phyloP scores from a whole-genome alignment of 768 basidiomycete species.

The Russula brevipes region DNA sequence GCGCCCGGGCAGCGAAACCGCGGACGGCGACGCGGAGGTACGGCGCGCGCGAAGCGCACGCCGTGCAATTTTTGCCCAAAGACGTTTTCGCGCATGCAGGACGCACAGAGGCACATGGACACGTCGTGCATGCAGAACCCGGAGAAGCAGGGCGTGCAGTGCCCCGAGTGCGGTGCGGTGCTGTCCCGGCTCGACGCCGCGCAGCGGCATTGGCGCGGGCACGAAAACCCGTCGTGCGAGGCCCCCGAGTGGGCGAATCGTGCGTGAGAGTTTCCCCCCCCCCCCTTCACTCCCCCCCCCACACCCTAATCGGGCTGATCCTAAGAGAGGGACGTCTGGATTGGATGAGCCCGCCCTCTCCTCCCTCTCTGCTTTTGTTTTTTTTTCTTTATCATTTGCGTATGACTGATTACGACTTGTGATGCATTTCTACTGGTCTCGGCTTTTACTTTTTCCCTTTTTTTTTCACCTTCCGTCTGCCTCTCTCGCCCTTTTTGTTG shows the following conservation, averaged over 20 bases:
- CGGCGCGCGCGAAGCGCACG: not conserved
- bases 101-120: slow-evolving; percentile 7
- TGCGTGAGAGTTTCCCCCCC: not conserved
- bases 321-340: too few species aligned
- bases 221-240: slow-evolving; percentile 10
- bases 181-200: slow-evolving; percentile 19
- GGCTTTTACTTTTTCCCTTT: not conserved
- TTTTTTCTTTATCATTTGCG: not conserved
- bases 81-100: slow-evolving; percentile 17
- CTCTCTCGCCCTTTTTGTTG: not conserved
- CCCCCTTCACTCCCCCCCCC: too few species aligned
- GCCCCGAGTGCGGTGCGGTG: slow-evolving; percentile 12
- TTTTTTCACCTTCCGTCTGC: not conserved
- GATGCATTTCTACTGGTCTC: not conserved
- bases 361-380: not conserved
- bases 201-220: slow-evolving; percentile 20
- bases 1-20: not conserved
- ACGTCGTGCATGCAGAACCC: slow-evolving; percentile 15
- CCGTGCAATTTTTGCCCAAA: slow-evolving; percentile 9
- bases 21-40: not conserved
- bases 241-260: not conserved
- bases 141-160: not conserved
- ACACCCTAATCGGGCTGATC: too few species aligned
- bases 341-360: not conserved
- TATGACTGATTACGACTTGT: not conserved